Percentiles rank a stretch among this genome's conserved stretches.
These are phyloP conservation scores for Cenchrus fungigraminus DNA, from an alignment of 176 grass and related monocot genomes.

Conservation along the genomic window DNA sequence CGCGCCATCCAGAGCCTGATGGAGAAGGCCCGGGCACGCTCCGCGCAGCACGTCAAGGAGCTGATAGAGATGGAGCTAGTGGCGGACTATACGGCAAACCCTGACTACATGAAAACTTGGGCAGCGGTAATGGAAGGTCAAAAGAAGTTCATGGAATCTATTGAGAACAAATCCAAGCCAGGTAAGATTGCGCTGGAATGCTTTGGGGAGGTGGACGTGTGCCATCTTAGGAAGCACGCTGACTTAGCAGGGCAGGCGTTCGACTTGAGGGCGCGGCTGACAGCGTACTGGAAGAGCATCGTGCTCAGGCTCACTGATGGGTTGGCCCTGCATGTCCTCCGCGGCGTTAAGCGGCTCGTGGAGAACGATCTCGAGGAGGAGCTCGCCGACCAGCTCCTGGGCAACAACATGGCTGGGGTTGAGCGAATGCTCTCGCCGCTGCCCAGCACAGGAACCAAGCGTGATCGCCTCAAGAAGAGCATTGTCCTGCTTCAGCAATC, in stretches of 20 bases:
- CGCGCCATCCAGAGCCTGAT: slow-evolving; percentile 39
- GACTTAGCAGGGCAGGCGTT: slow-evolving; percentile 42
- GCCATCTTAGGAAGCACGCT: slow-evolving; percentile 9
- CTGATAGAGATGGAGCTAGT: slow-evolving; percentile 60
- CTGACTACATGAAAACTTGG: slow-evolving; percentile 45
- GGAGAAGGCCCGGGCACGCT: slow-evolving; percentile 27
- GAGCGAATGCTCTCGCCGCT: slow-evolving; percentile 50
- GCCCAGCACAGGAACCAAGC: slow-evolving; percentile 17
- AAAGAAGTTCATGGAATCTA: background rate
- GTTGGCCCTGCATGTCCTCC: slow-evolving; percentile 45
- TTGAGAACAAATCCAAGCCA: background rate
- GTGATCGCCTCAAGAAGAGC: slow-evolving; percentile 49
- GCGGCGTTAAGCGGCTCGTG: slow-evolving; percentile 44
- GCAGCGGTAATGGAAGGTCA: background rate
- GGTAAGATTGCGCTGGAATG: background rate
- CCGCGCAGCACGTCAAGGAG: slow-evolving; percentile 6
- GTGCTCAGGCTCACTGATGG: slow-evolving; percentile 52
- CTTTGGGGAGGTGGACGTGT: slow-evolving; percentile 41
- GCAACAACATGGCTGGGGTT: slow-evolving; percentile 33
- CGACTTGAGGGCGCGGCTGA: slow-evolving; percentile 47
- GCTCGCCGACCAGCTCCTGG: slow-evolving; percentile 27
- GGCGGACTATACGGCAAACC: slow-evolving; percentile 27
- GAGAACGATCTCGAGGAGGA: slow-evolving; percentile 49
- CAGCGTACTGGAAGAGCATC: slow-evolving; percentile 52
- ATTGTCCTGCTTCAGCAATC: slow-evolving; percentile 51